Conservation (phyloP, 768 basidiomycete species). For the Leccinellum albellum region DNA sequence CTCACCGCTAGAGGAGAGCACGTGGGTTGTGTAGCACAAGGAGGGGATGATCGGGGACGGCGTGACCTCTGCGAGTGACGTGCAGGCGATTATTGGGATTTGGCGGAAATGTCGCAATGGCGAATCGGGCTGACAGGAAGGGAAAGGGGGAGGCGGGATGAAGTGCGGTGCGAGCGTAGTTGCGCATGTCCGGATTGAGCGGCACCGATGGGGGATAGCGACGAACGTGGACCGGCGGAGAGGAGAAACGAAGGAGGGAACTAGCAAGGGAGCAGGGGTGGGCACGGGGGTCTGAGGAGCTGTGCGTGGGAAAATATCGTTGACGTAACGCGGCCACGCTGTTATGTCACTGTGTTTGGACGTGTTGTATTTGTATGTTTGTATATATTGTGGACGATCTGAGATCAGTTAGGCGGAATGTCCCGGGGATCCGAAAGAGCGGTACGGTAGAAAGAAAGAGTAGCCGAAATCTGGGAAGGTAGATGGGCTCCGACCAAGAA, state of each 20-base stretch:
- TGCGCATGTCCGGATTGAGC: constrained; percentile 7
- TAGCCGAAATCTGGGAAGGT: constrained; percentile 37
- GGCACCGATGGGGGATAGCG: neutral
- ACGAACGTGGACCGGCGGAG: constrained; percentile 14
- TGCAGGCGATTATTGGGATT: neutral
- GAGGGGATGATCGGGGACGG: neutral
- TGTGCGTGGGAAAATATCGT: constrained; percentile 30
- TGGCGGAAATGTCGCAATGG: neutral
- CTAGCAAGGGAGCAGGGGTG: neutral
- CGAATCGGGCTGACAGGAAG: neutral
- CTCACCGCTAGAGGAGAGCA: neutral
- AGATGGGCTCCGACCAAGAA: constrained; percentile 22
- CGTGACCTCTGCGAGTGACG: neutral
- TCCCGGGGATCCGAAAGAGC: constrained; percentile 31
- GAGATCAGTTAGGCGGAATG: constrained; percentile 31
- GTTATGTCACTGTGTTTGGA: constrained; percentile 29
- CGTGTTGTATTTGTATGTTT: constrained; percentile 9
- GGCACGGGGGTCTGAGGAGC: constrained; percentile 15
- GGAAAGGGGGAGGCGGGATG: neutral
- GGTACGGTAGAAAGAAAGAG: constrained; percentile 35
- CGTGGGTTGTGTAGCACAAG: neutral
- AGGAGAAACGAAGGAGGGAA: neutral
- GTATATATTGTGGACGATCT: constrained; percentile 17
- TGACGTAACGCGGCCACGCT: constrained; percentile 33
- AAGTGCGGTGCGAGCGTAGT: constrained; percentile 15